phyloP scores from a whole-genome alignment of 352 stramenopile genomes.

The Globisporangium spinosum region DNA sequence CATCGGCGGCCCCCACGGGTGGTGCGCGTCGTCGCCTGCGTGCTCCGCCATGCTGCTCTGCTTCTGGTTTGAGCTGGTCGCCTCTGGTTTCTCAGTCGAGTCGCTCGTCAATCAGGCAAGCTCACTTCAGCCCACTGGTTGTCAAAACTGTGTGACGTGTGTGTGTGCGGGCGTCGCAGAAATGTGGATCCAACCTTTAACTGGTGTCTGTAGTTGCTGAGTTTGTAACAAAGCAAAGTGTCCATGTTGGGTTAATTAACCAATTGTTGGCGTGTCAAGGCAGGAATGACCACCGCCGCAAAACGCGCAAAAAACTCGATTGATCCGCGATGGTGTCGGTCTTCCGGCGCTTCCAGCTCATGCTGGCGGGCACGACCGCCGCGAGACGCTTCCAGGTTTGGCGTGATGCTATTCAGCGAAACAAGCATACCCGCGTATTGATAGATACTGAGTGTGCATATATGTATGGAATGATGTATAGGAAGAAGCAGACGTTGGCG shows the following conservation, averaged over 20 bases:
- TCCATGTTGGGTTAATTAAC: background rate
- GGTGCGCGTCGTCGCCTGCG: slow-evolving; percentile 29
- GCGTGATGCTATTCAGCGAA: background rate
- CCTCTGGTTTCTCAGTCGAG: background rate
- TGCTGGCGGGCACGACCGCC: slow-evolving; percentile 73
- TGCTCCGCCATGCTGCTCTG: slow-evolving; percentile 13
- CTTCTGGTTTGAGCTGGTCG: background rate
- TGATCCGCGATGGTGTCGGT: slow-evolving; percentile 51
- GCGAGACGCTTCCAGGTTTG: slow-evolving; percentile 69
- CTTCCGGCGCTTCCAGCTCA: slow-evolving; percentile 73
- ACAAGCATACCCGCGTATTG: too few species aligned
- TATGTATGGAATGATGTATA: slow-evolving; percentile 24
- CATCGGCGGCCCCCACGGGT: slow-evolving; percentile 77
- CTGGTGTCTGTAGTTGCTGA: background rate
- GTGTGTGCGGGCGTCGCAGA: background rate
- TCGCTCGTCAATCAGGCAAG: background rate
- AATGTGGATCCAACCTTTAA: background rate
- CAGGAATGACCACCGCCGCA: background rate
- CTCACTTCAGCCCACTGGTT: background rate
- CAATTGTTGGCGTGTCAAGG: background rate
- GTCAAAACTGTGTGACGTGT: slow-evolving; percentile 1
- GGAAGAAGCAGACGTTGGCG: slow-evolving; percentile 79
- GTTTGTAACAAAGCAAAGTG: background rate
- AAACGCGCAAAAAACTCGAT: background rate
- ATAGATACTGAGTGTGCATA: background rate